Conservation (phyloP, 768 basidiomycete genomes). For the Serendipita vermifera region DNA sequence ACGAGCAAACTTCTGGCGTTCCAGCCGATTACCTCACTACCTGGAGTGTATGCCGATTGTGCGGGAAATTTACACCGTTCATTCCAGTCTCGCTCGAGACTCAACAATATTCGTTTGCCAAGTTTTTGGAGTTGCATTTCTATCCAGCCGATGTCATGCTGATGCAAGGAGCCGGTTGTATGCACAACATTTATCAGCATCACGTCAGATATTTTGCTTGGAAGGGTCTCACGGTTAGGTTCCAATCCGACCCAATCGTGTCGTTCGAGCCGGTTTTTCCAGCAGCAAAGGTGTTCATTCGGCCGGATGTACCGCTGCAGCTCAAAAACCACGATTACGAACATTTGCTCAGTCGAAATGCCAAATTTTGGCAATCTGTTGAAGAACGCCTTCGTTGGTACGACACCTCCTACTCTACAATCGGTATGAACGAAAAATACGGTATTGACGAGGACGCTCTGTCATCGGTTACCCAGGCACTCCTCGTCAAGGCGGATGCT, state of each 20-base stretch:
- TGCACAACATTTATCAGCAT: conserved; percentile 88
- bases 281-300: conserved; percentile 71
- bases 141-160: conserved; percentile 79
- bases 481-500: conserved; percentile 60
- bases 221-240: conserved; percentile 73
- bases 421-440: conserved; percentile 33
- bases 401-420: conserved; percentile 28
- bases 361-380: conserved; percentile 63
- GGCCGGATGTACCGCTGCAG: conserved; percentile 74
- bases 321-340: conserved; percentile 89
- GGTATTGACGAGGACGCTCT: conserved; percentile 54
- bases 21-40: conserved; percentile 72
- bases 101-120: conserved; percentile 87
- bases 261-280: conserved; percentile 85
- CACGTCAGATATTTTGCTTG: conserved; percentile 85
- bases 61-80: conserved; percentile 69
- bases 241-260: conserved; percentile 70
- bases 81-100: conserved; percentile 85
- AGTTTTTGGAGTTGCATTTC: conserved; percentile 92
- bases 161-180: conserved; percentile 78
- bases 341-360: conserved; percentile 55
- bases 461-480: conserved; percentile 44
- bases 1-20: conserved; percentile 29
- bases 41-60: conserved; percentile 78
- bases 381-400: conserved; percentile 61